Conservation (phyloP, 2,329 filamentous ascomycete genomes). For the Ophiosphaerella korrae region DNA sequence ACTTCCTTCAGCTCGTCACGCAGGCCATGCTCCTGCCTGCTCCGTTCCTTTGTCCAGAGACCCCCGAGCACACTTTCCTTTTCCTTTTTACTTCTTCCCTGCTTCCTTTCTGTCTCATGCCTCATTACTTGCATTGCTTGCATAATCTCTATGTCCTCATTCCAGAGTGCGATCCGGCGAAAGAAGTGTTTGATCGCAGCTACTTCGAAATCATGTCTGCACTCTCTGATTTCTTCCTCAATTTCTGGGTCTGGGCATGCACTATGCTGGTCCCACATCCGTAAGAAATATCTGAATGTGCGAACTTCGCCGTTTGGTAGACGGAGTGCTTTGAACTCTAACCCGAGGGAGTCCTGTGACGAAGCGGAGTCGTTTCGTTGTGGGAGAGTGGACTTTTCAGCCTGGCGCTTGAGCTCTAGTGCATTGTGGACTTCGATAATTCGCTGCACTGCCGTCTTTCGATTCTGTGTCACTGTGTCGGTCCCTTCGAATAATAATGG, state of each 20-base stretch:
- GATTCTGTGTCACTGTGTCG: slow-evolving; percentile 20
- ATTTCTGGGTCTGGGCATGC: slow-evolving; percentile 20
- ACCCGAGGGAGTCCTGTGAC: slow-evolving; percentile 17
- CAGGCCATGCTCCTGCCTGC: slow-evolving; percentile 5
- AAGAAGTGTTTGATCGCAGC: slow-evolving; percentile 28
- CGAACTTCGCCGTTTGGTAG: slow-evolving; percentile 27
- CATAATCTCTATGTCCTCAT: slow-evolving; percentile 20
- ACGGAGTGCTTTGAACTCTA: slow-evolving; percentile 16
- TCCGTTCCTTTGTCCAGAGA: slow-evolving; percentile 17
- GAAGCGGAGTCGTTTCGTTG: slow-evolving; percentile 6
- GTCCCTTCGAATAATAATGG: slow-evolving; percentile 19
- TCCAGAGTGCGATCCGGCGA: slow-evolving; percentile 24
- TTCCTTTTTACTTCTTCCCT: slow-evolving; percentile 5
- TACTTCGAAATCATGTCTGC: slow-evolving; percentile 23
- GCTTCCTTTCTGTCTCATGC: slow-evolving; percentile 11
- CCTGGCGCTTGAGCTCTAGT: slow-evolving; percentile 12
- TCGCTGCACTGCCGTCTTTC: slow-evolving; percentile 17
- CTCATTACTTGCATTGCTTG: slow-evolving; percentile 15
- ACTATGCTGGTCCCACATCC: slow-evolving; percentile 21
- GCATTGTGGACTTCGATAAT: slow-evolving; percentile 23
- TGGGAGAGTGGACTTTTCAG: slow-evolving; percentile 5
- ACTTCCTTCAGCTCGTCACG: slow-evolving; percentile 27
- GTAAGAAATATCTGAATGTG: slow-evolving; percentile 25
- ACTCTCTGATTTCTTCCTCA: slow-evolving; percentile 13
- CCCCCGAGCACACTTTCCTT: slow-evolving; percentile 17